Evolutionary conservation across 2,329 filamentous ascomycete species (phyloP), one percentile per base, ranked within the genome.

Genomic region (Verticillium longisporum): DNA sequence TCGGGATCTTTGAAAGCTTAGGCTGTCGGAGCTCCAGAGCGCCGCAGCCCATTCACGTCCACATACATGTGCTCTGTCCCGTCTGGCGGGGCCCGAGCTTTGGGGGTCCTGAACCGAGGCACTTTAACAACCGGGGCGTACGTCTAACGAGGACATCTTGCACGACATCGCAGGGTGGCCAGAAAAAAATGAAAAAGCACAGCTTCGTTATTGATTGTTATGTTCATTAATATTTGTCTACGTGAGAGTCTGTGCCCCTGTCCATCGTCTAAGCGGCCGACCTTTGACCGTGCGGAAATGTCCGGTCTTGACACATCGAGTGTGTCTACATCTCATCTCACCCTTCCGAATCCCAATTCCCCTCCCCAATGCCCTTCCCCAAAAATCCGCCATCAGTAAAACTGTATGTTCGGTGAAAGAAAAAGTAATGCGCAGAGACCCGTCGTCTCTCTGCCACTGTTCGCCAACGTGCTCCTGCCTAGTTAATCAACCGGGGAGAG

Each of bases 171-270:
- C 26, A 60, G 41, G 34, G 32, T 57, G 6, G 21, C 59, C 41
- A 53, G 33, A 18, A 55, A 26, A 26, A 4, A 45, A 63, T 60
- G 21, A 18, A 36, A 53, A 50, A 56, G 57, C 45, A 34, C 33
- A n/a, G 41, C 50, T 58, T 60, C 55, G 45, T 69, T 14, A 57
- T 58, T 60, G 61, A 63, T 32, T 55, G 71, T 60, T 61, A 61
- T 73, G 65, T 72, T 74, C 73, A 70, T 74, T 72, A 74, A 70
- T 72, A 73, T 72, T 70, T 74, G 69, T 74, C 67, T 74, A 75
- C 72, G 70, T 68, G 62, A 66, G 59, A 62, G 61, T 64, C 66
- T 64, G 61, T 63, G 57, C 61, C 61, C 61, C 60, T 37, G 60
- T 64, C 61, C 61, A 59, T 61, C 60, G 55, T 65, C 63, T 62